Base-by-base conservation (phyloP, 2,329 filamentous ascomycete species). In the Cladosporium sp. region DNA sequence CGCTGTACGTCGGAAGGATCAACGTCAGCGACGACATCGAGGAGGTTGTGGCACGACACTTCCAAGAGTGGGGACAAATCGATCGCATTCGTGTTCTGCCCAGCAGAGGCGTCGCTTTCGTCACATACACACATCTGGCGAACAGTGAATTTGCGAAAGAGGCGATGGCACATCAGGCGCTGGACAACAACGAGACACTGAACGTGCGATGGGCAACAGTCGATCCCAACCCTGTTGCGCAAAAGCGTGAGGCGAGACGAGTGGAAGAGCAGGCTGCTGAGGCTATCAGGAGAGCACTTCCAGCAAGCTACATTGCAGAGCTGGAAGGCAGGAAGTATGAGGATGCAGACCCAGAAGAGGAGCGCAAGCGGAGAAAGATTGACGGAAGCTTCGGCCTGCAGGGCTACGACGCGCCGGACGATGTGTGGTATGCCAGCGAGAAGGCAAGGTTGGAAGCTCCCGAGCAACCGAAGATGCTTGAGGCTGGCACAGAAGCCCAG, bases 131-230 rank as follows among this genome's bases (percentile, higher is more conserved):
- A 28, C 97, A 97, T 76, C 92, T 97, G 75, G 89, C 91, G 51
- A 96, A 95, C 73, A 90, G 91, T 2, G 90, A 96, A 76, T 97
- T 97, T 73, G 93, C 93, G 3, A 94, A 78, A 65, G 77, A 79
- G 67, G 92, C 95, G 0, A 98, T 99, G 94, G 92, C 92, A 5
- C 92, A 97, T 76, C 95, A 99, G 80, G 88, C 88, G 0, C 83
- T 99, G 32, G 95, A 99, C 74, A 90, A 98, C 78, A 90, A 88
- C 69, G 95, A 99, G 80, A 89, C 97, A 26, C 82, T 99, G 30
- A 99, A 99, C 78, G 93, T 99, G 58, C 86, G 96, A 69, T 99
- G 95, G 95, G 95, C 95, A 51, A 99, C 95, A 0, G 91, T 92
- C 7, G 95, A 99, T 76, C 95, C 95, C 1, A 99, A 99, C 72